These are phyloP conservation scores for Pistacia atlantica DNA, from an alignment of 345 rosid species.

Conservation along the genomic window DNA sequence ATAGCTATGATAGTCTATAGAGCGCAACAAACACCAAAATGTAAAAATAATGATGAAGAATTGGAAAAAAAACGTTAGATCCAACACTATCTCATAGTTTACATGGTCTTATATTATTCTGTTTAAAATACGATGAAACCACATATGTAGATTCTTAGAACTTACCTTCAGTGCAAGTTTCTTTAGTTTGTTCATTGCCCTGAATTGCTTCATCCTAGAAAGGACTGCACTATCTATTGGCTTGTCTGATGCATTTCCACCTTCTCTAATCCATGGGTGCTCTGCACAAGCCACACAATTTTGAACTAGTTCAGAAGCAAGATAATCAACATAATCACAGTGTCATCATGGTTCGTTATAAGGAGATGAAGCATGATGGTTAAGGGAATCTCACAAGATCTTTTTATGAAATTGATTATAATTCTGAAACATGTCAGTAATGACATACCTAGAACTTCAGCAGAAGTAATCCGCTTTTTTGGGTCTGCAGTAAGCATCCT, in stretches of 20 bases:
- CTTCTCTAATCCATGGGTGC: constrained; percentile 78
- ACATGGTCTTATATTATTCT: neutral
- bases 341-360: neutral
- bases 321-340: neutral
- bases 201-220: constrained; percentile 91
- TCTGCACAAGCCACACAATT: constrained; percentile 31
- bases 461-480: constrained; percentile 63
- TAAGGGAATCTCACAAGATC: neutral
- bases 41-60: neutral
- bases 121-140: neutral
- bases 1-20: neutral
- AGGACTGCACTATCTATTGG: constrained; percentile 90
- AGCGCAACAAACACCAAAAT: neutral
- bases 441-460: constrained; percentile 69
- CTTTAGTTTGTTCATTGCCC: constrained; percentile 94
- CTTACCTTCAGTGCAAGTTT: constrained; percentile 90
- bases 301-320: neutral
- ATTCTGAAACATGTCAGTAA: neutral
- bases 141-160: neutral
- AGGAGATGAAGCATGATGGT: neutral
- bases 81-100: neutral
- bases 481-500: constrained; percentile 78
- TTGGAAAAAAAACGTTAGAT: neutral
- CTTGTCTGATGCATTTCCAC: constrained; percentile 83
- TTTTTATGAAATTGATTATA: neutral